Evolutionary conservation across 306 rosid species (phyloP).

Genomic region (Chamaecrista fasciculata): DNA sequence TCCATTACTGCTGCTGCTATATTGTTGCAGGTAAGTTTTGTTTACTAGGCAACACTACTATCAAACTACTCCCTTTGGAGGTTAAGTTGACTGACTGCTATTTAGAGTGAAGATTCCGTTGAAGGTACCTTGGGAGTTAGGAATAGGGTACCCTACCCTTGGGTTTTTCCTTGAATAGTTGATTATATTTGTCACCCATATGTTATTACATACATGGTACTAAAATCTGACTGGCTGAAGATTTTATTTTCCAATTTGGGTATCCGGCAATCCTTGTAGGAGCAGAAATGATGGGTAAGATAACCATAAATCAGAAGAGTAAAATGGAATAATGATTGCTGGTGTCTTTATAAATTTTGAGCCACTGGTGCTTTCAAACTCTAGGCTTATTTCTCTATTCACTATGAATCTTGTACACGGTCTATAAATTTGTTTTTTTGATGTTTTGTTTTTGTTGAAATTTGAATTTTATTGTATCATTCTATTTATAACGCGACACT

Average conservation of each 20-base stretch:
- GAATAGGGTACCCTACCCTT: neutral
- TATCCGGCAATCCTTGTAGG: neutral
- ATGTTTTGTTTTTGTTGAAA: neutral
- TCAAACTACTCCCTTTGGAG: slow-evolving; percentile 15
- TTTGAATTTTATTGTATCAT: too few species aligned
- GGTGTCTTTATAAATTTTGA: neutral
- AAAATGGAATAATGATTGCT: neutral
- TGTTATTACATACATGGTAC: slow-evolving; percentile 13
- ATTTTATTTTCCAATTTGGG: slow-evolving; percentile 4
- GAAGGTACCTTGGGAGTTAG: slow-evolving; percentile 26
- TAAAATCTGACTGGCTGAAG: slow-evolving; percentile 7
- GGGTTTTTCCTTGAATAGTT: slow-evolving; percentile 16
- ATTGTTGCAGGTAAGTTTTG: slow-evolving; percentile 50
- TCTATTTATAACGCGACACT: too few species aligned
- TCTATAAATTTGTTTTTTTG: neutral
- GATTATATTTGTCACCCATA: neutral
- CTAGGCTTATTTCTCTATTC: neutral
- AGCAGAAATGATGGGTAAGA: slow-evolving; percentile 4
- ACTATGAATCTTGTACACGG: neutral
- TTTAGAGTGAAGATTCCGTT: slow-evolving; percentile 29
- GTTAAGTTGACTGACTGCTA: neutral
- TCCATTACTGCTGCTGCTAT: slow-evolving; percentile 53
- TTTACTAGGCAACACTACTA: slow-evolving; percentile 31
- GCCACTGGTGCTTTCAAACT: neutral
- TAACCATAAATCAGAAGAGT: neutral